Evolutionary conservation across 2,329 filamentous ascomycete genomes (phyloP).

Genomic region (Endoconidiophora laricicola): DNA sequence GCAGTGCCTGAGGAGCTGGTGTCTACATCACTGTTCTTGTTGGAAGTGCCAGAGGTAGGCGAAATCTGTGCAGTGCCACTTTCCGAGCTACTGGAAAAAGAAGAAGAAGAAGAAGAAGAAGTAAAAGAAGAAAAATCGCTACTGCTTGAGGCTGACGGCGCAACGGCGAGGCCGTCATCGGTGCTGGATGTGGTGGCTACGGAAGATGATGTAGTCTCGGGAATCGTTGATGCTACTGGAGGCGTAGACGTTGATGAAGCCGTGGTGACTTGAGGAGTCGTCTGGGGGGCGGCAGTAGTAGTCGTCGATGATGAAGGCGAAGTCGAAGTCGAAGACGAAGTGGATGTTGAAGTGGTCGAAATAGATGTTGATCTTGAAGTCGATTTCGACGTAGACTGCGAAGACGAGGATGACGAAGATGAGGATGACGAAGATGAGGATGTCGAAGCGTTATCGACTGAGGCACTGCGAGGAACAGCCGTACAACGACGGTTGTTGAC

Average conservation of each 20-base stretch:
- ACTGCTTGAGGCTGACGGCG: not conserved
- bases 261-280: not conserved
- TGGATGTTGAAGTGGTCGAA: not conserved
- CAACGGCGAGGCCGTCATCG: not conserved
- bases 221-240: not conserved
- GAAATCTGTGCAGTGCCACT: not conserved
- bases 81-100: too few relatives aligned
- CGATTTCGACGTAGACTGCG: not conserved
- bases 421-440: constrained; percentile 10
- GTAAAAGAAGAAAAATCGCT: too few relatives aligned
- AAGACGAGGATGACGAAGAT: not conserved
- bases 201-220: not conserved
- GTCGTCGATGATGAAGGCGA: not conserved
- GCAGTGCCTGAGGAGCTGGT: not conserved
- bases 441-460: constrained; percentile 15
- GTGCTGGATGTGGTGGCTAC: too few relatives aligned
- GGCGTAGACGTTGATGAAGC: not conserved
- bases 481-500: constrained; percentile 37
- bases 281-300: not conserved
- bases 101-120: too few relatives aligned
- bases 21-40: not conserved
- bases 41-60: not conserved
- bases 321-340: not conserved
- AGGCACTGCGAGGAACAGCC: constrained; percentile 27
- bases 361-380: not conserved